phyloP scores from a whole-genome alignment of 257 asterid genomes.

The Nicotiana tomentosiformis region DNA sequence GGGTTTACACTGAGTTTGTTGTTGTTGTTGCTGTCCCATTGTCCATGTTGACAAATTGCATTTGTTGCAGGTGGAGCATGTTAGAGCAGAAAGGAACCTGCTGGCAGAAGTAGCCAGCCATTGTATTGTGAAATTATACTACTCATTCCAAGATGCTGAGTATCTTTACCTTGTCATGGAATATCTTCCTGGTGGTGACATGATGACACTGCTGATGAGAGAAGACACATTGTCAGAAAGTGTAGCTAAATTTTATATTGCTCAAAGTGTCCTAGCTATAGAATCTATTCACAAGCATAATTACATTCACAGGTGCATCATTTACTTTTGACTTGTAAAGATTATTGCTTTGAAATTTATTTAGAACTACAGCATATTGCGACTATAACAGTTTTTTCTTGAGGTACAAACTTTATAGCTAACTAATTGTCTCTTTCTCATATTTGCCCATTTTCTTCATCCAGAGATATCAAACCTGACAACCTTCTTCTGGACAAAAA shows the following conservation, averaged over 20 bases:
- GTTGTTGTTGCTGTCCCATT: too few relatives aligned
- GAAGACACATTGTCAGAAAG: conserved; percentile 21
- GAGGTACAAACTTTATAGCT: neutral
- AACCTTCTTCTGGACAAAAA: conserved; percentile 24
- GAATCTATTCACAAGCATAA: conserved; percentile 27
- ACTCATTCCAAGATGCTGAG: conserved; percentile 27
- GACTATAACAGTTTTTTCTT: neutral
- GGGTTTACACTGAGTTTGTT: too few relatives aligned
- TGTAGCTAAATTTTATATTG: conserved; percentile 23
- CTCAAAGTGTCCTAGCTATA: conserved; percentile 22
- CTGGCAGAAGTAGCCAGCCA: conserved; percentile 27
- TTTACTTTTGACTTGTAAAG: neutral
- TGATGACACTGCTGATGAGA: conserved; percentile 23
- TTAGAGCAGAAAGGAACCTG: conserved; percentile 24
- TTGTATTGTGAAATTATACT: conserved; percentile 23
- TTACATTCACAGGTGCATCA: conserved; percentile 24
- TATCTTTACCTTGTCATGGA: conserved; percentile 24
- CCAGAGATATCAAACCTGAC: conserved; percentile 28
- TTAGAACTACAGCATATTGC: neutral
- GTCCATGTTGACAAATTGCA: neutral
- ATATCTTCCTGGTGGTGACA: conserved; percentile 25
- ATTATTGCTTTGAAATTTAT: neutral
- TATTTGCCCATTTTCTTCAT: neutral
- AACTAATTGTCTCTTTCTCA: neutral
- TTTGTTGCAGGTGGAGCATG: conserved; percentile 27